phyloP scores from a whole-genome alignment of 1,139 yeast species.

The Wickerhamomyces sp. region DNA sequence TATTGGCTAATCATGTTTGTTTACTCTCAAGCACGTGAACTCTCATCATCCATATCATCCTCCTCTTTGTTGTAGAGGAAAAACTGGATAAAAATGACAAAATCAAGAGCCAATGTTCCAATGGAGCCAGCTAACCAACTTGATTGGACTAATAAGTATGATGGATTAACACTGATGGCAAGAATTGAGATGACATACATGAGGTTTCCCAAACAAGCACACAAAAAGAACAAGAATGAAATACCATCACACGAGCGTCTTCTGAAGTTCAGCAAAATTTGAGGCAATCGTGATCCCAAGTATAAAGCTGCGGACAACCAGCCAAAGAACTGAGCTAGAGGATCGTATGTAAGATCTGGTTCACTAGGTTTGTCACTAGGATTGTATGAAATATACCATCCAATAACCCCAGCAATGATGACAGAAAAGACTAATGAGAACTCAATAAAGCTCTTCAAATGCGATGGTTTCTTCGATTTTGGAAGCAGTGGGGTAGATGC shows the following conservation, averaged over 20 bases:
- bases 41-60: conserved; percentile 9
- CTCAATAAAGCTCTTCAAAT: conserved; percentile 35
- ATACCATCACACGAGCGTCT: conserved; percentile 93
- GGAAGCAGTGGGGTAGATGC: conserved; percentile 2
- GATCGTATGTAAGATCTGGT: conserved; percentile 53
- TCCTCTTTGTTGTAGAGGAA: conserved; percentile 54
- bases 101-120: conserved; percentile 83
- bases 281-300: conserved; percentile 87
- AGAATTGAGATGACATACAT: conserved; percentile 85
- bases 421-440: conserved; percentile 64
- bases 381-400: conserved; percentile 71
- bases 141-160: conserved; percentile 72
- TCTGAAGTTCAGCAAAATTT: conserved; percentile 72
- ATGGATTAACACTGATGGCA: conserved; percentile 64
- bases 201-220: conserved; percentile 89
- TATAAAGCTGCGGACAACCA: conserved; percentile 87
- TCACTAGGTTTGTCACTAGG: conserved; percentile 27
- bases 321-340: conserved; percentile 83
- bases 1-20: too few species aligned
- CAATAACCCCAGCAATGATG: conserved; percentile 71
- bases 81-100: conserved; percentile 81
- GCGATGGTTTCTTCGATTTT: conserved; percentile 10
- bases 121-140: conserved; percentile 92
- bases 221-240: conserved; percentile 82
- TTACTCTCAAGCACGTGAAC: too few species aligned